These are phyloP conservation scores for Exobasidium rhododendri DNA, from an alignment of 1,284 basidiomycete species.

Conservation along the genomic window DNA sequence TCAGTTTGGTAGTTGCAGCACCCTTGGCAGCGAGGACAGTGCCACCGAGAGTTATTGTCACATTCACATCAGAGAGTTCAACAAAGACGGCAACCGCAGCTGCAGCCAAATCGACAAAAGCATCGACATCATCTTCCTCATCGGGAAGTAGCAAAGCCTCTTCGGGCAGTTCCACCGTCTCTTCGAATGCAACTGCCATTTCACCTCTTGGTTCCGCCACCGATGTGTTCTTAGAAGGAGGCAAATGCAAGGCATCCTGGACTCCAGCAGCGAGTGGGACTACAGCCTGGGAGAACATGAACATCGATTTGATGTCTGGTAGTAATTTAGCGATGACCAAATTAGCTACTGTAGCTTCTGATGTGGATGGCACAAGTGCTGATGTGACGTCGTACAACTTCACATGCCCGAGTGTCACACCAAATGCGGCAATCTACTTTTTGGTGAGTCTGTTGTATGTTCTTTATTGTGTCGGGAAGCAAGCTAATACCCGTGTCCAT, in stretches of 20 bases:
- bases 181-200: not conserved
- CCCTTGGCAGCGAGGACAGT: no score
- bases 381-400: constrained; percentile 60
- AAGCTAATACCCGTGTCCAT: not conserved
- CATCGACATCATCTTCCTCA: no score
- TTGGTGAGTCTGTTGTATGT: not conserved
- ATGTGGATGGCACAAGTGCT: constrained; percentile 63
- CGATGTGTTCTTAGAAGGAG: constrained; percentile 53
- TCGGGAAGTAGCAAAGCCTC: not conserved
- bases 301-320: constrained; percentile 67
- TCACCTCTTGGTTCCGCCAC: constrained; percentile 6
- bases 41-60: no score
- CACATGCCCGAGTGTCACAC: constrained; percentile 72
- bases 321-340: constrained; percentile 69
- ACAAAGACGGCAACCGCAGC: no score
- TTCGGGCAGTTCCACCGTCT: not conserved
- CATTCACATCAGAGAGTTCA: no score
- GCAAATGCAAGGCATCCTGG: constrained; percentile 12
- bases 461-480: not conserved
- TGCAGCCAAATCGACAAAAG: no score
- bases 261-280: constrained; percentile 10
- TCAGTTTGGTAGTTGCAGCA: no score
- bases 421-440: constrained; percentile 48
- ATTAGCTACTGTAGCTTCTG: constrained; percentile 65
- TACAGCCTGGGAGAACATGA: constrained; percentile 17